Base-by-base conservation (phyloP, 2,329 filamentous ascomycete genomes). In the Diaporthe vexans region DNA sequence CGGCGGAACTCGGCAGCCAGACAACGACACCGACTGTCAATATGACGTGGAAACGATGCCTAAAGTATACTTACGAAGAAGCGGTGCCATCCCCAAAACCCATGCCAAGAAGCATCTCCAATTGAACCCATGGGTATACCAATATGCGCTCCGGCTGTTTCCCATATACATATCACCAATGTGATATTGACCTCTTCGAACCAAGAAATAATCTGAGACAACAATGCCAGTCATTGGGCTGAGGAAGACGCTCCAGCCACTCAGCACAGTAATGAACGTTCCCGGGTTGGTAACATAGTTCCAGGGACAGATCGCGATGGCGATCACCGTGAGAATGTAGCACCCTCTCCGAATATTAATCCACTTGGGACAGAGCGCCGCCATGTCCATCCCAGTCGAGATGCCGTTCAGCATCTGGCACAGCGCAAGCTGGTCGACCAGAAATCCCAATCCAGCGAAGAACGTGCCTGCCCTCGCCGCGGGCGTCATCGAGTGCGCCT, bases 301-400 rank as follows among this genome's bases (percentile, higher is more conserved):
- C 69, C 86, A 89, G 0, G 87, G 87, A 72, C 84, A 84, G 46
- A 84, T 82, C 4, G 82, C 81, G 29, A 85, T 81, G 8, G 81
- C 83, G 29, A 86, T 79, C 10, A 86, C 74, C 0, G 83, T 81
- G 5, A 83, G 83, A 29, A 88, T 79, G 73, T 85, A 85, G 17
- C 82, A 83, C 6, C 87, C 87, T 10, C 87, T 82, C 24, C 86
- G 80, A 67, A 88, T 88, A 75, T 86, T 88, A 78, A 88, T 84
- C 76, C 83, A 88, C 54, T 81, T 81, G 0, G 87, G 86, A 24
- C 83, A 83, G 0, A 87, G 80, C 1, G 83, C 84, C 1, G 86
- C 84, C 76, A 88, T 80, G 74, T 89, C 87, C 81, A 88, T 87
- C 0, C 86, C 86, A 3, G 83, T 79, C 17, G 76, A 78, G 26